Evolutionary conservation across 257 asterid species (phyloP).

Genomic region (Catharanthus roseus): DNA sequence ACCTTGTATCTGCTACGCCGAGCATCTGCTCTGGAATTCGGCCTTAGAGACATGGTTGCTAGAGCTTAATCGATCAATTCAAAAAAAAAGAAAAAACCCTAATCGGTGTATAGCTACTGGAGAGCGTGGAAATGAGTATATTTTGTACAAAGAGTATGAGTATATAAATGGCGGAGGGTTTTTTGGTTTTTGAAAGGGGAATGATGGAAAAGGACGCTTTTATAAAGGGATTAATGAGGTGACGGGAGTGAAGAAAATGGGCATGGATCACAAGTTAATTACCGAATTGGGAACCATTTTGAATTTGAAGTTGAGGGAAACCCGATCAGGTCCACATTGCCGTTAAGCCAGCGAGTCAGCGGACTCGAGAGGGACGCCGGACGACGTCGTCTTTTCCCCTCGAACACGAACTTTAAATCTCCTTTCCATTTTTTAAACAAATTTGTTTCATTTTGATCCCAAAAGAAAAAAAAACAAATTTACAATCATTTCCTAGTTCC

Average conservation of each 20-base stretch:
- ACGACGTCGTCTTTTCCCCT: too few relatives aligned
- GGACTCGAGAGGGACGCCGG: too few relatives aligned
- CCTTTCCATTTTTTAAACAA: too few relatives aligned
- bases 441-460: too few relatives aligned
- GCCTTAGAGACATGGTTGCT: conserved; percentile 70
- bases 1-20: conserved; percentile 91
- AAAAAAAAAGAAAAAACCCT: conserved; percentile 14
- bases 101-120: background rate
- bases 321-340: background rate
- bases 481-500: too few relatives aligned
- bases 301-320: conserved; percentile 39
- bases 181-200: conserved; percentile 25
- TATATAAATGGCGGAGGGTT: conserved; percentile 17
- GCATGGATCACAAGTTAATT: conserved; percentile 42
- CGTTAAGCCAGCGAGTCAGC: background rate
- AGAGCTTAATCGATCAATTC: background rate
- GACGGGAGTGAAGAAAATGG: conserved; percentile 19
- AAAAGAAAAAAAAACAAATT: too few relatives aligned
- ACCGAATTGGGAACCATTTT: conserved; percentile 39
- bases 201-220: conserved; percentile 23
- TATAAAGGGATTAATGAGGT: conserved; percentile 29
- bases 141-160: conserved; percentile 1
- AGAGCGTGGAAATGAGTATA: background rate
- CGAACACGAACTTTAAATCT: too few relatives aligned
- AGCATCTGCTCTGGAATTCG: conserved; percentile 57